Percentiles rank a stretch among this genome's conserved stretches.
phyloP scores from a whole-genome alignment of 805 yeast genomes.

The Cyberlindnera suaveolens region DNA sequence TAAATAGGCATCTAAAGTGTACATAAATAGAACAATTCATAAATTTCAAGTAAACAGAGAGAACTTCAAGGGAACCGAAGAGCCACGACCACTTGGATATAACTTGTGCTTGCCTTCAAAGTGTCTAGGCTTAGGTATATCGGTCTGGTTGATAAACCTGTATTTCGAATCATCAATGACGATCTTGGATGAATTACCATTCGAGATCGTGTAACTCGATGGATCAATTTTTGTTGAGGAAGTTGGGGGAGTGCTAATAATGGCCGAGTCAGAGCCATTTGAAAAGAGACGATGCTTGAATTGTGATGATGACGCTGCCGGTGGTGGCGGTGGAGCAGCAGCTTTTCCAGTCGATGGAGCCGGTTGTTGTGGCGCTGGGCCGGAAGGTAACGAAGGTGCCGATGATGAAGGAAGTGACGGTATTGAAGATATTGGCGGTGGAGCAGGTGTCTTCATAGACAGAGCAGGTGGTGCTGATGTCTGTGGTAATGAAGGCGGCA shows the following conservation, averaged over 20 bases:
- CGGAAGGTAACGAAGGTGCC: constrained; percentile 10
- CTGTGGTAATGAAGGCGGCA: constrained; percentile 20
- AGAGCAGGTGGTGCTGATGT: constrained; percentile 14
- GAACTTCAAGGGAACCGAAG: constrained; percentile 26
- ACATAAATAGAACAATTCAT: neutral
- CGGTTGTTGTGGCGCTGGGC: constrained; percentile 4
- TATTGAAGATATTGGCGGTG: constrained; percentile 17
- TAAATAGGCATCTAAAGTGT: neutral
- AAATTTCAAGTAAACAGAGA: constrained; percentile 6
- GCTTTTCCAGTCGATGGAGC: constrained; percentile 11
- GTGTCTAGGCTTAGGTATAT: constrained; percentile 83
- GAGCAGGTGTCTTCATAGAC: constrained; percentile 10
- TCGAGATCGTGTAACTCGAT: constrained; percentile 23
- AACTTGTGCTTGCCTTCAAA: constrained; percentile 67
- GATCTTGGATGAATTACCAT: constrained; percentile 25
- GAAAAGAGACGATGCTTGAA: constrained; percentile 19
- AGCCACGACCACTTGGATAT: constrained; percentile 94
- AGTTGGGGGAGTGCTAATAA: constrained; percentile 9
- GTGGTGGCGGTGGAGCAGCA: constrained; percentile 22
- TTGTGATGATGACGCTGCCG: constrained; percentile 22
- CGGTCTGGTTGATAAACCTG: constrained; percentile 41
- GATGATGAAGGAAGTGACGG: constrained; percentile 11
- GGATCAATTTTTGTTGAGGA: constrained; percentile 22
- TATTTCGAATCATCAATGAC: constrained; percentile 33
- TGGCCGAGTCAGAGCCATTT: constrained; percentile 13